Evolutionary conservation across 768 basidiomycete species (phyloP).

Genomic region (Tulasnella sp.): DNA sequence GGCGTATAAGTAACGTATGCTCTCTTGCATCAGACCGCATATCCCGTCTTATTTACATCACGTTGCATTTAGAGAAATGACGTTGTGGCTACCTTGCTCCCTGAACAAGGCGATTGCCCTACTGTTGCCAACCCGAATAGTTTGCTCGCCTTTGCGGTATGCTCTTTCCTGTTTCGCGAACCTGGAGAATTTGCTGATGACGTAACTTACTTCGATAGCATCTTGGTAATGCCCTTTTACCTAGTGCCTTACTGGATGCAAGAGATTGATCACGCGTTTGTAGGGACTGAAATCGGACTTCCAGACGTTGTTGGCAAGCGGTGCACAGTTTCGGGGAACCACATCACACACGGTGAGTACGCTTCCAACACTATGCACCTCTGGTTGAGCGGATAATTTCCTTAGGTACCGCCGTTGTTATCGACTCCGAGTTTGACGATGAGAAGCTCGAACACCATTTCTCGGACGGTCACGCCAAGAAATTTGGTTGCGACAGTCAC

Average conservation of each 20-base stretch:
- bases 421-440: background rate
- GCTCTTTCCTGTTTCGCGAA: background rate
- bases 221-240: background rate
- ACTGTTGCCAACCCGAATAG: background rate
- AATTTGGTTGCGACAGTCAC: too few relatives aligned
- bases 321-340: background rate
- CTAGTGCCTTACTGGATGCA: background rate
- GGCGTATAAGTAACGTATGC: constrained; percentile 18
- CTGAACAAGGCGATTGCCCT: constrained; percentile 17
- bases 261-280: background rate
- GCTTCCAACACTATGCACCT: background rate
- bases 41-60: background rate
- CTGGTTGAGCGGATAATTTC: background rate
- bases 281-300: background rate
- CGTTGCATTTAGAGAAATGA: constrained; percentile 13
- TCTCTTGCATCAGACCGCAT: background rate
- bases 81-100: constrained; percentile 19
- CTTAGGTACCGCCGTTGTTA: background rate
- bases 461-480: too few relatives aligned
- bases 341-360: background rate
- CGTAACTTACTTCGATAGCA: background rate
- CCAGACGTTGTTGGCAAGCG: background rate
- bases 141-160: background rate
- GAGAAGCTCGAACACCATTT: background rate
- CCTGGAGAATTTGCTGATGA: too few relatives aligned